phyloP scores from a whole-genome alignment of 2,329 filamentous ascomycete species.

The Sclerotinia sclerotiorum region DNA sequence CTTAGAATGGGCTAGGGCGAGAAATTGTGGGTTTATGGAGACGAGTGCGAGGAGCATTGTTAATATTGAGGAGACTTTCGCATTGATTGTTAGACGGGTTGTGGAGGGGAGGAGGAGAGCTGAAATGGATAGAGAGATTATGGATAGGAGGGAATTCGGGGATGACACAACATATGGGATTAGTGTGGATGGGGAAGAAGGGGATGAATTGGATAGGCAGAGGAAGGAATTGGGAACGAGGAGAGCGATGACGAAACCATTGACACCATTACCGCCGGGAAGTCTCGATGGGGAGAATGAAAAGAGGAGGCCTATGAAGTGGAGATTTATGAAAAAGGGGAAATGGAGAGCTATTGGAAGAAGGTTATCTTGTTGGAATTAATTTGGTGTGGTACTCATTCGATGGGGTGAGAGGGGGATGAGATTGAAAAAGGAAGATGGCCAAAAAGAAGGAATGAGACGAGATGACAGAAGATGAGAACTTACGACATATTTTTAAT shows the following conservation, averaged over 20 bases:
- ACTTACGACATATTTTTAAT: constrained; percentile 14
- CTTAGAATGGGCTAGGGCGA: constrained; percentile 72
- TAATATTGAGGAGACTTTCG: constrained; percentile 88
- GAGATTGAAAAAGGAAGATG: background rate
- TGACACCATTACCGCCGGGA: constrained; percentile 2
- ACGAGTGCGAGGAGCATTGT: constrained; percentile 81
- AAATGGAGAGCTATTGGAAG: constrained; percentile 11
- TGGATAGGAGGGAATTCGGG: background rate
- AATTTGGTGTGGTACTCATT: background rate
- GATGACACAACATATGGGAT: background rate
- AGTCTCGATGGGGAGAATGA: background rate
- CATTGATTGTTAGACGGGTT: constrained; percentile 62
- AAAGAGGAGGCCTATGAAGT: background rate
- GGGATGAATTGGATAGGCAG: constrained; percentile 15
- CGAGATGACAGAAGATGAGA: background rate
- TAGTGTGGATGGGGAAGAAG: constrained; percentile 8
- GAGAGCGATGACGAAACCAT: constrained; percentile 18
- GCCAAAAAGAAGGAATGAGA: constrained; percentile 9
- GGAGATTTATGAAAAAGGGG: background rate
- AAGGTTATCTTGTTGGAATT: constrained; percentile 30
- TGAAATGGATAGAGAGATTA: background rate
- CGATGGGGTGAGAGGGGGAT: background rate
- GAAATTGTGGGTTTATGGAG: constrained; percentile 85
- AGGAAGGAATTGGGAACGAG: background rate
- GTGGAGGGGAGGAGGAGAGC: constrained; percentile 47